These are phyloP conservation scores for Candida sphagnicola DNA, from an alignment of 805 yeast species.

Conservation along the genomic window DNA sequence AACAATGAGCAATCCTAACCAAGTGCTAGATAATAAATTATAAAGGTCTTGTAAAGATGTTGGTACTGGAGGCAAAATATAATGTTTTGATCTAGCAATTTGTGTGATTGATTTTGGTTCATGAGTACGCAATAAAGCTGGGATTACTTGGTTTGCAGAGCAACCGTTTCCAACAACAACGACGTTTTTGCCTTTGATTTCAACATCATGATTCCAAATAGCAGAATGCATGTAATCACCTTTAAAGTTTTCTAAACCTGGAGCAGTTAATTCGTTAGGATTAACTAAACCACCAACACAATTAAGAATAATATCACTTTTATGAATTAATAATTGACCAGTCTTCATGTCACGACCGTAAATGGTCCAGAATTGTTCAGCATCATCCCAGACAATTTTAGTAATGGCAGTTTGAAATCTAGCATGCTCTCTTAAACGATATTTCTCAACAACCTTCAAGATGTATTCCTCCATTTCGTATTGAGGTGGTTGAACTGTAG, in stretches of 20 bases:
- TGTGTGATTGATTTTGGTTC: slow-evolving; percentile 6
- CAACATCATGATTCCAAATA: slow-evolving; percentile 4
- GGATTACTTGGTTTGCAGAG: slow-evolving; percentile 7
- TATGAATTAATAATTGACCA: slow-evolving; percentile 3
- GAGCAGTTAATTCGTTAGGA: slow-evolving; percentile 2
- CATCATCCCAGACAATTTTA: slow-evolving; percentile 4
- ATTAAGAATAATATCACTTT: slow-evolving; percentile 1
- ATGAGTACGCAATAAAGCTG: slow-evolving; percentile 1
- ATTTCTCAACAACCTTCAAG: slow-evolving; percentile 6
- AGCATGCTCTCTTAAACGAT: slow-evolving; percentile 4
- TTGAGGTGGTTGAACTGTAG: slow-evolving; percentile 5
- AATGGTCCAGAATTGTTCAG: slow-evolving; percentile 1
- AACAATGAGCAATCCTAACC: slow-evolving; percentile 21
- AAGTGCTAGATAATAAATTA: slow-evolving; percentile 16
- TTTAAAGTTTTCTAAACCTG: slow-evolving; percentile 6
- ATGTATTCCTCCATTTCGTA: slow-evolving; percentile 7
- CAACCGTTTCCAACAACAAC: slow-evolving; percentile 8
- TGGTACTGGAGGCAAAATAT: slow-evolving; percentile 6
- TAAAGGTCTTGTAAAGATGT: slow-evolving; percentile 19
- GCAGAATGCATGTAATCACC: slow-evolving; percentile 8
- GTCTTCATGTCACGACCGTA: background rate
- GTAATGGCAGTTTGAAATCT: slow-evolving; percentile 1
- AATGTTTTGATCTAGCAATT: slow-evolving; percentile 5
- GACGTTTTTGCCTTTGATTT: slow-evolving; percentile 5
- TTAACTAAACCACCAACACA: slow-evolving; percentile 5